Base-by-base conservation (phyloP, 2,329 filamentous ascomycete genomes). In the Arthrobotrys pseudoclavata region DNA sequence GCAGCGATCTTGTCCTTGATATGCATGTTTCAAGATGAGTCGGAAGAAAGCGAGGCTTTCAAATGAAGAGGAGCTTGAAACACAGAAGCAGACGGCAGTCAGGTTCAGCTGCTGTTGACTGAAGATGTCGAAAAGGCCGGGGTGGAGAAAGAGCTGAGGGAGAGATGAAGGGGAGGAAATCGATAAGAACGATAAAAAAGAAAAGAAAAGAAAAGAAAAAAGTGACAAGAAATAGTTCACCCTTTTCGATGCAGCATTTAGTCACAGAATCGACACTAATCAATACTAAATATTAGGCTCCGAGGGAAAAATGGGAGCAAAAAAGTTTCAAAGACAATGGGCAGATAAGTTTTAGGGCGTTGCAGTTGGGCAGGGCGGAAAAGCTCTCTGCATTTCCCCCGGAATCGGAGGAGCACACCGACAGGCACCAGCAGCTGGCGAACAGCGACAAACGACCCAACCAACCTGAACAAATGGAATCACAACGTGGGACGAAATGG, bases 1-100 rank as follows among this genome's bases (percentile, higher is more conserved):
- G 95, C 91, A 81, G 89, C 87, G 82, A 99, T 88, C 87, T 97
- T 97, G 82, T 96, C 90, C 81, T 91, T 92, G 87, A 99, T 95
- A 86, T 98, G 96, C 95, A 99, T 98, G 48, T 61, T 78, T 67
- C 40, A 66, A 62, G 62, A 12, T 37, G 26, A 18, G 48, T 42
- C 48, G 61, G 55, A 26, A 63, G 67, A 63, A 50, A 61, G 24
- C 66, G 37, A 70, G 42, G 40, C 60, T 47, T 63, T 63, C 60
- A 47, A 48, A 48, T 47, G 40, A 48, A 47, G 31, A 40, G 10
- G 42, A 31, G 69, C 60, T 63, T 63, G 60, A 63, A 72, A 72
- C 69, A 50, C 45, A 66, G 57, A 29, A 63, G 50, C 45, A 60
- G 47, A 72, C 37, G 52, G 47, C 40, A 64, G 40, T n/a, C n/a